Evolutionary conservation across 345 rosid species (phyloP).

Genomic region (Aquilaria malaccensis): DNA sequence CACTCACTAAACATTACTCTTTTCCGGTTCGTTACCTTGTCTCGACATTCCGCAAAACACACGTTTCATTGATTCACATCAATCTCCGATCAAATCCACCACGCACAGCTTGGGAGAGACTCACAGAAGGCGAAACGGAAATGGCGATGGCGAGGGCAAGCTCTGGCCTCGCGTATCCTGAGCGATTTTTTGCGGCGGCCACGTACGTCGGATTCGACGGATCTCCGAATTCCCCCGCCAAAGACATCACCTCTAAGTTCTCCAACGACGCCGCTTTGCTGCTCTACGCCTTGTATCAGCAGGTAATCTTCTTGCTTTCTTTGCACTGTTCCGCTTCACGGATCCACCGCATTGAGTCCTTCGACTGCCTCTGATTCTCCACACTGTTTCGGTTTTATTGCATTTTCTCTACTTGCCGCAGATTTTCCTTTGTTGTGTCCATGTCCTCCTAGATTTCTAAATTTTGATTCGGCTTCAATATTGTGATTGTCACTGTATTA

Average conservation of each 20-base stretch:
- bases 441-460: background rate
- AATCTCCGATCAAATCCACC: too few species aligned
- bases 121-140: background rate
- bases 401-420: background rate
- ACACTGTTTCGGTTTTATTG: background rate
- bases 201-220: slow-evolving; percentile 84
- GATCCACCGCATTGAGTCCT: slow-evolving; percentile 16
- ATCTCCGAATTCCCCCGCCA: slow-evolving; percentile 53
- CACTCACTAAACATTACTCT: too few species aligned
- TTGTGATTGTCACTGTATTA: background rate
- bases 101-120: too few species aligned
- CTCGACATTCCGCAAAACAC: too few species aligned
- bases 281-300: slow-evolving; percentile 84
- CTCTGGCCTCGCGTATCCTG: slow-evolving; percentile 96
- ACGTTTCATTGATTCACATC: too few species aligned
- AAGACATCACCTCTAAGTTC: slow-evolving; percentile 61
- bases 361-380: background rate
- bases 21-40: too few species aligned
- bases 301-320: slow-evolving; percentile 37
- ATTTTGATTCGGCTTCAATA: background rate
- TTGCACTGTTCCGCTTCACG: slow-evolving; percentile 2
- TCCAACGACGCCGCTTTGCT: slow-evolving; percentile 72
- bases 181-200: slow-evolving; percentile 95
- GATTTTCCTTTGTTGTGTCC: slow-evolving; percentile 4
- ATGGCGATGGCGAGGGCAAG: slow-evolving; percentile 79